A percentile compares a stretch with the other conserved stretches of the same genome.
Evolutionary conservation across 2,329 filamentous ascomycete genomes (phyloP).

Genomic region (Pseudophaeomoniella oleicola): DNA sequence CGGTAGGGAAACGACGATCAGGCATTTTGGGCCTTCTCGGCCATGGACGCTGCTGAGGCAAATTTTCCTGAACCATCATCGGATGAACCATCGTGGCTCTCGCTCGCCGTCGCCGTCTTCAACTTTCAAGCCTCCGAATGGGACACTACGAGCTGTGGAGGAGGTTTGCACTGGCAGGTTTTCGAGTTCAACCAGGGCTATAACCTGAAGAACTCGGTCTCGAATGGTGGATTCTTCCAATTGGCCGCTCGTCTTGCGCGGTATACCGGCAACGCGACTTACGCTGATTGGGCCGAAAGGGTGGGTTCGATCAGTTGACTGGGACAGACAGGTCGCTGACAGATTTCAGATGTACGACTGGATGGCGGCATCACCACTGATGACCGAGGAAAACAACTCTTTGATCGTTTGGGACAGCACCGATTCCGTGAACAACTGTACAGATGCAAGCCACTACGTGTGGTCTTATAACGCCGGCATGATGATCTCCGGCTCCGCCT

Average conservation of each 20-base stretch:
- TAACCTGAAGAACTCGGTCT: constrained; percentile 36
- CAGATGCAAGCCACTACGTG: constrained; percentile 43
- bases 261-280: constrained; percentile 23
- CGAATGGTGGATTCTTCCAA: constrained; percentile 37
- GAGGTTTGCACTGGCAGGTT: constrained; percentile 72
- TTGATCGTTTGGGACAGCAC: constrained; percentile 46
- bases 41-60: constrained; percentile 21
- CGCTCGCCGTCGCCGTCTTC: constrained; percentile 60
- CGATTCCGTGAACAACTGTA: constrained; percentile 44
- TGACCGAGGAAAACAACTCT: constrained; percentile 36
- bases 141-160: constrained; percentile 49
- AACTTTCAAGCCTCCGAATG: constrained; percentile 59
- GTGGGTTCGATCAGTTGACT: constrained; percentile 33
- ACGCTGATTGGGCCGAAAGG: constrained; percentile 22
- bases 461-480: constrained; percentile 54
- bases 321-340: too few relatives aligned
- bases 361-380: constrained; percentile 36
- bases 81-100: constrained; percentile 51
- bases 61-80: constrained; percentile 21
- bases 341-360: constrained; percentile 31
- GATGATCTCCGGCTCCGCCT: constrained; percentile 44
- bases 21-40: constrained; percentile 22
- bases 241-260: constrained; percentile 26
- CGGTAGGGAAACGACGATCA: constrained; percentile 13
- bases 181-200: constrained; percentile 39